Base-by-base conservation (phyloP, 1,284 basidiomycete genomes). In the Singerocomus rubriflavus region DNA sequence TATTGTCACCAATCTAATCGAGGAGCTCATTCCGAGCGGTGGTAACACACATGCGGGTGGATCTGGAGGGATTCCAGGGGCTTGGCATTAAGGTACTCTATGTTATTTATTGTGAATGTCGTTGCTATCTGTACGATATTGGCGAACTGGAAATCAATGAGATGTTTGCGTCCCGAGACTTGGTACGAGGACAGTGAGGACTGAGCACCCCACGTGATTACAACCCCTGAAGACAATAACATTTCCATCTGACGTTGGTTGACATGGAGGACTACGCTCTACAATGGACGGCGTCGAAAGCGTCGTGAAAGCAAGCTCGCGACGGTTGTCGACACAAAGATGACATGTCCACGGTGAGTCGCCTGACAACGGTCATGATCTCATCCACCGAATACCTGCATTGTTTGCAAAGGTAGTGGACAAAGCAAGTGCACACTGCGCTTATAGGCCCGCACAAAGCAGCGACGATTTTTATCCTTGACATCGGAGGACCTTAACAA, bases 1-100 rank as follows among this genome's bases (percentile, higher is more conserved):
- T 49, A 76, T 85, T 54, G 80, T 87, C 21, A 82, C 79, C 21
- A 80, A 75, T 9, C 60, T 88, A 50, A 65, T 89, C 34, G 84
- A 88, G 55, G 81, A 82, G 42, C 67, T 84, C 38, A 65, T 81
- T 38, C 67, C 67, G 5, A 56, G 48, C 13, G 44, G 54, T 27
- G 46, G 52, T 3, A 50, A 33, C n/a, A 45, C 50, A 6, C 51
- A 32, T 4, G 49, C 52, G 29, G 36, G 54, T 32, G 52, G 55
- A 37, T 62, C 74, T n/a, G 62, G 56, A 32, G 60, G 60, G 27
- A 62, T 71, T 33, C 75, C 73, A 38, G 75, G 72, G 27, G 67
- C 70, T 31, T 77, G 74, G 74, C 61, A 63, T 50, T 69, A 43
- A 53, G n/a, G 25, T 43, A 26, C 5, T 36, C 6, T 48, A 16